Conservation (phyloP, 768 basidiomycete species). For the Strobilomyces dryophilus region DNA sequence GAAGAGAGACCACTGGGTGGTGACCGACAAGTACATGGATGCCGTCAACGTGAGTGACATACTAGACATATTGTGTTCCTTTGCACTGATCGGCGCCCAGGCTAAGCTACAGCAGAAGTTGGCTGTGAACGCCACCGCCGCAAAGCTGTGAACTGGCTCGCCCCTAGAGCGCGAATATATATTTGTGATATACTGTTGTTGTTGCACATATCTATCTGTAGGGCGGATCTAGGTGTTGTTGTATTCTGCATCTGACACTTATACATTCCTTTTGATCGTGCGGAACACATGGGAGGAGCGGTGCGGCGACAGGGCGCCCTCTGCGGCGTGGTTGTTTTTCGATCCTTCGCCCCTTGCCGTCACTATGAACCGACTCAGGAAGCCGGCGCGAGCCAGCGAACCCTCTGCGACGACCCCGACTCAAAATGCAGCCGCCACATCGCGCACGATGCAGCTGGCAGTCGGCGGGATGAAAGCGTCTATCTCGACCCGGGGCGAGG, state of each 20-base stretch:
- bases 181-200: constrained; percentile 12
- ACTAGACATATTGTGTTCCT: background rate
- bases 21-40: constrained; percentile 92
- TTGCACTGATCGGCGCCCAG: constrained; percentile 27
- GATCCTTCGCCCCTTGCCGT: background rate
- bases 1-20: constrained; percentile 96
- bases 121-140: constrained; percentile 21
- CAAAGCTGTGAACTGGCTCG: constrained; percentile 12
- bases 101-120: constrained; percentile 44
- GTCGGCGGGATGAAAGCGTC: constrained; percentile 7
- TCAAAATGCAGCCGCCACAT: constrained; percentile 6
- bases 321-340: background rate
- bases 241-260: constrained; percentile 11
- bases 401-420: background rate
- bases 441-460: constrained; percentile 31
- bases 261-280: background rate
- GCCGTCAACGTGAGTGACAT: constrained; percentile 69
- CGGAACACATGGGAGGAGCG: background rate
- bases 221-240: constrained; percentile 19
- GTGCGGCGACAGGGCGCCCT: constrained; percentile 5
- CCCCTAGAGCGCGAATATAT: background rate
- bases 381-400: constrained; percentile 12
- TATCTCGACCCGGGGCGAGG: background rate
- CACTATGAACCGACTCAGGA: constrained; percentile 25
- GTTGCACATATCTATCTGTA: constrained; percentile 13